Evolutionary conservation across 2,329 filamentous ascomycete species (phyloP).

Genomic region (Aspergillus niger): DNA sequence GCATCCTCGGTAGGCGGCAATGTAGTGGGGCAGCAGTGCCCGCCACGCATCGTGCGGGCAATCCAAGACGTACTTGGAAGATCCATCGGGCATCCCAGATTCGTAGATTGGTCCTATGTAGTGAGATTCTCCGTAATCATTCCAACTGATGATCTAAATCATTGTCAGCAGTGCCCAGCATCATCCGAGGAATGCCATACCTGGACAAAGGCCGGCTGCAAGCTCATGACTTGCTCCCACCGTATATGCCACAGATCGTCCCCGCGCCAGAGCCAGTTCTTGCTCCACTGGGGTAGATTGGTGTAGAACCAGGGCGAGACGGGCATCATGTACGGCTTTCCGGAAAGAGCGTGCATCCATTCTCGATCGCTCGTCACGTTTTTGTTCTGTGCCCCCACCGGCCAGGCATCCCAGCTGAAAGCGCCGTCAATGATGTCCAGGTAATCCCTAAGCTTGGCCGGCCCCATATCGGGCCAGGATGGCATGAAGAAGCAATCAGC

Average conservation of each 20-base stretch:
- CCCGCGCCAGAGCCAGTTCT: conserved; percentile 66
- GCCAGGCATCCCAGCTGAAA: conserved; percentile 51
- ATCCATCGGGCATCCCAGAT: conserved; percentile 52
- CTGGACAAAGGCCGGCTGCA: conserved; percentile 54
- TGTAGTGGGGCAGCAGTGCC: conserved; percentile 36
- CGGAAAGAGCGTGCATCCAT: conserved; percentile 42
- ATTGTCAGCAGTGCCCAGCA: not conserved
- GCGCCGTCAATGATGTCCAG: conserved; percentile 41
- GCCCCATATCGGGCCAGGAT: conserved; percentile 41
- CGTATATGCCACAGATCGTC: conserved; percentile 63
- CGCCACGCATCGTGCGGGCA: conserved; percentile 33
- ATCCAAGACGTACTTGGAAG: conserved; percentile 32
- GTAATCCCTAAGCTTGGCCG: conserved; percentile 31
- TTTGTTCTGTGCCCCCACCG: conserved; percentile 41
- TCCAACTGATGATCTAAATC: conserved; percentile 58
- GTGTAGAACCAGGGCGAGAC: conserved; percentile 62
- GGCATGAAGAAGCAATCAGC: conserved; percentile 48
- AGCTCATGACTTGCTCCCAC: conserved; percentile 56
- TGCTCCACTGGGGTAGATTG: conserved; percentile 57
- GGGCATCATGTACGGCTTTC: conserved; percentile 56
- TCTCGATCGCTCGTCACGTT: conserved; percentile 38
- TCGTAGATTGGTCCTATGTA: conserved; percentile 57
- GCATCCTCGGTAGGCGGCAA: conserved; percentile 35
- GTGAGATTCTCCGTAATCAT: conserved; percentile 63
- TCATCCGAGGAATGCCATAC: conserved; percentile 19